Evolutionary conservation across 1,139 yeast genomes (phyloP), one percentile per base, ranked within the genome.

Genomic region (Protomyces inundatus): DNA sequence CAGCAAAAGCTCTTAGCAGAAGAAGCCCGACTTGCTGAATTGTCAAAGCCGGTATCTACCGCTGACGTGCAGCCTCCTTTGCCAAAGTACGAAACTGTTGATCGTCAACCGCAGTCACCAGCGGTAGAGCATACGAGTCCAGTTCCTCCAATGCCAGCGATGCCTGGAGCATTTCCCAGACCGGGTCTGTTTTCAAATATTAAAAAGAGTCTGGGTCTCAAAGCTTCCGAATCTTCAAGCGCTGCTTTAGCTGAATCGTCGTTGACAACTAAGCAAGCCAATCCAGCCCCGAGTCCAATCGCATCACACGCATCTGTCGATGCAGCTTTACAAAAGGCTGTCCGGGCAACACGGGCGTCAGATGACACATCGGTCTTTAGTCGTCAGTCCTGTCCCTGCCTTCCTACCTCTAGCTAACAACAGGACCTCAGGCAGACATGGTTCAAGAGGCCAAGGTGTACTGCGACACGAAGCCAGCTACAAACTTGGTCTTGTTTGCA

Each of bases 1-100:
- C 54, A 34, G 46, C 51, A 66, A 58, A 16, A 23, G 23, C 34
- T 48, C 55, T 42, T 64, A 12, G 64, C 57, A 34, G 66, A 61
- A 50, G 67, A 67, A 30, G 53, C 60, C 16, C 40, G 35, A 32
- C 30, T 34, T n/a, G 57, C 51, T 32, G 37, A 39, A 5, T n/a
- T 30, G 46, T 16, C 32, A 23, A 16, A 36, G n/a, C 46, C 23
- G 23, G 23, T 23, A 23, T 23, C 23, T 23, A 23, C 23, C 23
- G 23, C 23, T 23, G 23, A 23, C 23, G 23, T 23, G 2, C 23
- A 1, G 23, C 23, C 23, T 2, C 23, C 23, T 23, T 23, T 23
- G 23, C 23, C 23, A 23, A 23, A 23, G 23, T 23, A 23, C 23
- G 23, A 23, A 23, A 23, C 23, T 23, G 23, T 2, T 23, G 23